Conservation (phyloP, 805 yeast genomes). For the Yarrowia bubula region DNA sequence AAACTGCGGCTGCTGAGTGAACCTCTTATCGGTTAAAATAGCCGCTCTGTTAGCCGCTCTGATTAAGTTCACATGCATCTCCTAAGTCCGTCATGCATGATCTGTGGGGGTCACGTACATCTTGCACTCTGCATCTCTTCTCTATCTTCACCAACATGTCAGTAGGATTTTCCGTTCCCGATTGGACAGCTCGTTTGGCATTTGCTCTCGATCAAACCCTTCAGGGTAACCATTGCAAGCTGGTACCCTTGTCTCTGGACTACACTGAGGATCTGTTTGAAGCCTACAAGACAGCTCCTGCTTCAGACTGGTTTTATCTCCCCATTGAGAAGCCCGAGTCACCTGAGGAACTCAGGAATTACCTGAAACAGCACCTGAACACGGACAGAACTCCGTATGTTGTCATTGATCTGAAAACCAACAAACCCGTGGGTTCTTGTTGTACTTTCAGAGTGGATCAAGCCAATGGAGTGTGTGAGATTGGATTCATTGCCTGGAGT, state of each 20-base stretch:
- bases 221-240: not conserved
- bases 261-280: slow-evolving; percentile 5
- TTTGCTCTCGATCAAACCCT: slow-evolving; percentile 15
- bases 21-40: too few species aligned
- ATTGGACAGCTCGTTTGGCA: not conserved
- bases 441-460: slow-evolving; percentile 37
- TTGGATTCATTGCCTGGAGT: slow-evolving; percentile 22
- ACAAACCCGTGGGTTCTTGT: slow-evolving; percentile 36
- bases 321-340: slow-evolving; percentile 29
- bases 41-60: not conserved
- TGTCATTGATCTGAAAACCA: slow-evolving; percentile 32
- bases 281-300: not conserved
- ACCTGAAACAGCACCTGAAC: not conserved
- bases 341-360: slow-evolving; percentile 27
- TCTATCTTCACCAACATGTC: not conserved
- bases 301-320: slow-evolving; percentile 32
- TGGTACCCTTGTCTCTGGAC: slow-evolving; percentile 4
- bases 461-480: slow-evolving; percentile 32
- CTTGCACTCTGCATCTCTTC: not conserved
- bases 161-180: not conserved
- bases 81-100: slow-evolving; percentile 6
- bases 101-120: not conserved
- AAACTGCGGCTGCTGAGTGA: too few species aligned
- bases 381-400: slow-evolving; percentile 32
- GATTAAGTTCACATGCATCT: not conserved